Conservation (phyloP, 306 rosid genomes). For the Cicer bijugum region DNA sequence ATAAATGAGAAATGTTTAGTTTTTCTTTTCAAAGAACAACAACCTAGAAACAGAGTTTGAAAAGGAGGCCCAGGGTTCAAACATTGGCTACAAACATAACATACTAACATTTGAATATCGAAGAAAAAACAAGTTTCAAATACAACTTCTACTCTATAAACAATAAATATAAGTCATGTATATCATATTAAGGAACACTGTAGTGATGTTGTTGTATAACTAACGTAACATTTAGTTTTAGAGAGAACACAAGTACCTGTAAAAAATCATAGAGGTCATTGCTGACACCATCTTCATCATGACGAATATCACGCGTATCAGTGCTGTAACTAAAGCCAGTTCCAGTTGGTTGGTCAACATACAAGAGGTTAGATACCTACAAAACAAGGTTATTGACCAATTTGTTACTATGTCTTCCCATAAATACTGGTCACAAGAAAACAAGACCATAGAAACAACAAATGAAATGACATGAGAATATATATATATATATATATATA, state of each 20-base stretch:
- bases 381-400: constrained; percentile 53
- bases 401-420: constrained; percentile 34
- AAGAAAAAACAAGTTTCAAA: background rate
- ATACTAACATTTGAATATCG: no score
- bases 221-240: background rate
- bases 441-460: constrained; percentile 2
- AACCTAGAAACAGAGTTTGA: background rate
- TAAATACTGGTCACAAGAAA: constrained; percentile 4
- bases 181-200: constrained; percentile 28
- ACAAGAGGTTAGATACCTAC: constrained; percentile 90
- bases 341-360: constrained; percentile 96
- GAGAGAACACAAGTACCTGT: constrained; percentile 60
- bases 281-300: constrained; percentile 84
- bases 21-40: constrained; percentile 15
- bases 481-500: constrained; percentile 40
- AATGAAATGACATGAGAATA: background rate
- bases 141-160: constrained; percentile 1
- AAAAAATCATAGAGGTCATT: constrained; percentile 88
- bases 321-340: constrained; percentile 93
- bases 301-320: constrained; percentile 82
- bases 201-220: constrained; percentile 15
- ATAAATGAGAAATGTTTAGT: background rate
- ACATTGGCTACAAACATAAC: no score
- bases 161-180: constrained; percentile 11
- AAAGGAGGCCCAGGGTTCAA: background rate